Conservation (phyloP, 768 basidiomycete genomes). For the Xanthoconium purpureum region DNA sequence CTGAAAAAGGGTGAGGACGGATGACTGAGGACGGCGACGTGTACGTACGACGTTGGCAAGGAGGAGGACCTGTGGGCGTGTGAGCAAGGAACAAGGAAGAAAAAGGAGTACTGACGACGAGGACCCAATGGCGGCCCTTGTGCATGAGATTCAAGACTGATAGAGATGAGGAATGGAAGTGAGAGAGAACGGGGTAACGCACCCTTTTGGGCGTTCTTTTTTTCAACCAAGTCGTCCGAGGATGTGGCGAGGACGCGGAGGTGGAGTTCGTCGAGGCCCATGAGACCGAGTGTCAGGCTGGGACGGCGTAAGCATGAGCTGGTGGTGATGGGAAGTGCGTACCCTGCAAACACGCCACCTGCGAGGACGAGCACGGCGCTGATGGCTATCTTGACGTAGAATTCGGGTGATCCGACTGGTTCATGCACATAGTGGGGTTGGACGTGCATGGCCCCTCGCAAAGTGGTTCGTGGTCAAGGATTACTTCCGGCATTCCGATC, state of each 20-base stretch:
- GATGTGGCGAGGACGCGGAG: slow-evolving; percentile 81
- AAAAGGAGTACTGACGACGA: slow-evolving; percentile 57
- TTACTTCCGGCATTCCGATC: not conserved
- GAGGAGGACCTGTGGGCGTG: slow-evolving; percentile 63
- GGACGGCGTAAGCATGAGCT: not conserved
- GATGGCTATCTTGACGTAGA: slow-evolving; percentile 70
- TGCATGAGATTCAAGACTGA: slow-evolving; percentile 54
- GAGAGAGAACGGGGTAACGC: not conserved
- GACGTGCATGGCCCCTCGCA: slow-evolving; percentile 8
- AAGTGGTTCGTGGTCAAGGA: not conserved
- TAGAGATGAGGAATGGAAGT: not conserved
- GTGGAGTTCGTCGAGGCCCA: slow-evolving; percentile 92
- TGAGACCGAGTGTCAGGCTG: slow-evolving; percentile 86
- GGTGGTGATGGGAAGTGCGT: not conserved
- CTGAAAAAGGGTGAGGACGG: slow-evolving; percentile 32
- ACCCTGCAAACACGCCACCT: slow-evolving; percentile 95
- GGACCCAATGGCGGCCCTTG: slow-evolving; percentile 86
- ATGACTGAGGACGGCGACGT: not conserved
- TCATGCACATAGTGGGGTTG: slow-evolving; percentile 12
- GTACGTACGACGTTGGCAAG: slow-evolving; percentile 79
- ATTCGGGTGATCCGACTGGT: slow-evolving; percentile 54
- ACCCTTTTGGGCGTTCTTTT: slow-evolving; percentile 71
- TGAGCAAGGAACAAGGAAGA: not conserved
- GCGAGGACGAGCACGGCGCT: slow-evolving; percentile 70
- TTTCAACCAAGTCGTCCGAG: slow-evolving; percentile 70